Base-by-base conservation (phyloP, 306 rosid species). In the Pyrus betulifolia region DNA sequence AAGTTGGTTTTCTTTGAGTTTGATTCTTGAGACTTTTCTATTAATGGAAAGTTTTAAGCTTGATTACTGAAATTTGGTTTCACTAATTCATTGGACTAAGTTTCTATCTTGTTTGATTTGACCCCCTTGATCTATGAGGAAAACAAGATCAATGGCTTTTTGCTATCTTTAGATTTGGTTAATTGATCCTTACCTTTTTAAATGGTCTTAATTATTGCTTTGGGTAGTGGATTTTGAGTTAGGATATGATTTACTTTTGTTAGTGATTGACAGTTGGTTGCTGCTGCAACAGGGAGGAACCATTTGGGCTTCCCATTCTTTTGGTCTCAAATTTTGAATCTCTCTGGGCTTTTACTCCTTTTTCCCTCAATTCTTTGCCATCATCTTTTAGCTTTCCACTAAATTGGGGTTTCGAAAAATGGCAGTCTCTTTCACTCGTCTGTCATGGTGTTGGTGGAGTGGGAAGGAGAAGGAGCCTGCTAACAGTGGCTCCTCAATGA, bases 391-490 rank as follows among this genome's bases (percentile, higher is more conserved):
- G 72, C 67, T 58, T 82, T 76, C 45, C 70, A 8, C 72, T 22
- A 57, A 68, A 7, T 66, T 61, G 19, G 67, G 79, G 23, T 63
- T 64, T 68, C 49, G 5, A 46, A 70, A 58, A 65, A 94, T 94
- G 98, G 91, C 91, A 17, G 87, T 91, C 74, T 90, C 96, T 73
- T 84, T 94, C 49, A 76, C 89, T 65, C 91, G 92, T 75, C 74
- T 94, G 44, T 84, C 98, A 5, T 77, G 89, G 86, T 87, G 95
- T 87, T 84, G 88, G 72, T 86, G 91, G 89, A 84, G 93, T 78
- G 85, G 91, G 81, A 94, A 90, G 71, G 97, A 92, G 72, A 87
- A 87, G 63, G 91, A 91, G 83, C 78, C 91, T 1, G 81, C 72
- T 73, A 74, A 88, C 44, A 85, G 73, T 80, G 84, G 88, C 71